A percentile compares a stretch with the other conserved stretches of the same genome.
Conservation (phyloP, 495 filamentous ascomycete genomes). For the Talaromyces nanjingensis region DNA sequence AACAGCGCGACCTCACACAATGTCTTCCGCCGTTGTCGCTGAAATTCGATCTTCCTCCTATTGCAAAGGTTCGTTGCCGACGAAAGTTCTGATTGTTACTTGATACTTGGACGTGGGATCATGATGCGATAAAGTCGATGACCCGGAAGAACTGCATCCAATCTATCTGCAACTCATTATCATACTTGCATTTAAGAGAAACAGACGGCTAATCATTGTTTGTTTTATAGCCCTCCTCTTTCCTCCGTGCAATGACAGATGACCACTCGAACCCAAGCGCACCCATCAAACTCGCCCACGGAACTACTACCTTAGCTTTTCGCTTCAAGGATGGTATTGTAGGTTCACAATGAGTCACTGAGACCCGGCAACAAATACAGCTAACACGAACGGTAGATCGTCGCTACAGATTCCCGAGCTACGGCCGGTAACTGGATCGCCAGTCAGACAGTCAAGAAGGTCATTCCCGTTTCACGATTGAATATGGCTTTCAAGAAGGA, state of each 20-base stretch:
- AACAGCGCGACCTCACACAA: constrained; percentile 65
- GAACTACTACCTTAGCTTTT: constrained; percentile 97
- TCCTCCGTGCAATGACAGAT: constrained; percentile 94
- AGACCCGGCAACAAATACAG: neutral
- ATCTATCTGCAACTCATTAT: neutral
- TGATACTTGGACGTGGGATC: neutral
- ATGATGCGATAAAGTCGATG: neutral
- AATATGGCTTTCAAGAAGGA: constrained; percentile 40
- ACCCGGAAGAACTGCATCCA: neutral
- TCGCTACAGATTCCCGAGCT: constrained; percentile 93
- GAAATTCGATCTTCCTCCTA: constrained; percentile 90
- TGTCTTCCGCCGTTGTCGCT: constrained; percentile 67
- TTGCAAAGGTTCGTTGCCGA: constrained; percentile 60
- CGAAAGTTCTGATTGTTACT: neutral
- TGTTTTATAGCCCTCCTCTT: constrained; percentile 64
- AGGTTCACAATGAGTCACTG: constrained; percentile 14
- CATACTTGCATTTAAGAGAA: neutral
- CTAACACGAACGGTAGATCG: constrained; percentile 47
- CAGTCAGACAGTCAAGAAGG: constrained; percentile 98
- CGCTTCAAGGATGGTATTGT: constrained; percentile 92
- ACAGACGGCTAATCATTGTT: neutral
- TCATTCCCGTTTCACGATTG: constrained; percentile 58
- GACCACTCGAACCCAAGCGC: constrained; percentile 93
- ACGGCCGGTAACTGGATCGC: constrained; percentile 98
- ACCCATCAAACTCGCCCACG: constrained; percentile 98